Base-by-base conservation (phyloP, 768 basidiomycete genomes). In the Hemileccinum rubropunctum region DNA sequence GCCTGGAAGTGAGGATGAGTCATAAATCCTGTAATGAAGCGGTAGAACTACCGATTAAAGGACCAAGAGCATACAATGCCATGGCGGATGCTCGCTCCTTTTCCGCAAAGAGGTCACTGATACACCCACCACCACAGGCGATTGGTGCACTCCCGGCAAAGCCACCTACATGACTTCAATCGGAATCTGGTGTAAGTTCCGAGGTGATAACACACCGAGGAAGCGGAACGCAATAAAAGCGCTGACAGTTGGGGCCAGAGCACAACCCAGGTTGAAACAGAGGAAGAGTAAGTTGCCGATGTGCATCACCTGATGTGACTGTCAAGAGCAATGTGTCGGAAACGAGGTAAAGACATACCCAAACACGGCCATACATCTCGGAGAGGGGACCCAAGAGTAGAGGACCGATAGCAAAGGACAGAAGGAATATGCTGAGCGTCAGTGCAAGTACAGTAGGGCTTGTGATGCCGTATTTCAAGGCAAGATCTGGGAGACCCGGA, bases 341-440 rank as follows among this genome's bases (percentile, higher is more conserved):
- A 15, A 34, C 26, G 18, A 18, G 10, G 4, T 8, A 17, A 43
- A 32, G n/a, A 12, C 28, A 59, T 61, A 85, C 84, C 84, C 84
- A 86, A 60, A 71, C 76, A 21, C 87, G 79, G 1, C 86, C 86
- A 58, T 83, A 87, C 66, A 88, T 82, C 65, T 88, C 87, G 1
- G 86, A 88, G 17, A 84, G 53, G 1, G 88, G 88, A 0, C 81
- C 83, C 7, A 85, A 67, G 47, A 88, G 58, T 10, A 90, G 69
- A 13, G 88, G 88, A 52, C 81, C 84, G 15, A 86, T 58, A 10
- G 81, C 84, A 59, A 81, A 86, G 0, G 86, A 80, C 2, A 85
- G 61, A 34, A 88, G 66, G 62, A 83, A 87, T 14, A 86, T 75
- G 55, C 79, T 81, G 38, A 88, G 66, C 3, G 80, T 83, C 66